phyloP scores from a whole-genome alignment of 768 basidiomycete species.

The Amanita muscaria region DNA sequence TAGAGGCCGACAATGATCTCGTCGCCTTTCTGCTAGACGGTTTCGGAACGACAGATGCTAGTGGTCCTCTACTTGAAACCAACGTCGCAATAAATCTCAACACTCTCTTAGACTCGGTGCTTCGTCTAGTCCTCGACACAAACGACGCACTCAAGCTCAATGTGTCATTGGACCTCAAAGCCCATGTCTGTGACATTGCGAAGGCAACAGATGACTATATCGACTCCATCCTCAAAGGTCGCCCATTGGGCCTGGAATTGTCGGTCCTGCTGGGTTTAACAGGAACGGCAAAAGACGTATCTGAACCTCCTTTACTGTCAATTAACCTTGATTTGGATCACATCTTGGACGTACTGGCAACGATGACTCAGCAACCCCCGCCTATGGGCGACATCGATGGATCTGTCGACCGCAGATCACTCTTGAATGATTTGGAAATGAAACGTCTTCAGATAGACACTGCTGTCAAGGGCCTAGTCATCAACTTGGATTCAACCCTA shows the following conservation, averaged over 20 bases:
- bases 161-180: not conserved
- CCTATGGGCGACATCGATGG: not conserved
- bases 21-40: constrained; percentile 17
- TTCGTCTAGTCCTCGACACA: constrained; percentile 7
- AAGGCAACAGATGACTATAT: constrained; percentile 11
- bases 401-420: not conserved
- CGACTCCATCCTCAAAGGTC: constrained; percentile 7
- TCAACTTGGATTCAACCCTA: not conserved
- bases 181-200: constrained; percentile 10
- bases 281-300: not conserved
- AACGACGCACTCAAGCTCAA: constrained; percentile 3
- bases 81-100: constrained; percentile 9
- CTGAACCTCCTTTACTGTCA: not conserved
- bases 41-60: no score
- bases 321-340: constrained; percentile 7
- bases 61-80: not conserved
- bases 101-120: constrained; percentile 1
- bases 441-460: constrained; percentile 3
- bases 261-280: not conserved
- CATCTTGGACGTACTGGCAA: not conserved
- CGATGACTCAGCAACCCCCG: not conserved
- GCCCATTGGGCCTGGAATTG: constrained; percentile 6
- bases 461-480: not conserved
- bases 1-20: no score
- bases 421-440: not conserved